Percentiles rank a stretch among this genome's conserved stretches.
Evolutionary conservation across 2,329 filamentous ascomycete genomes (phyloP).

Genomic region (Paraconiothyrium brasiliense): DNA sequence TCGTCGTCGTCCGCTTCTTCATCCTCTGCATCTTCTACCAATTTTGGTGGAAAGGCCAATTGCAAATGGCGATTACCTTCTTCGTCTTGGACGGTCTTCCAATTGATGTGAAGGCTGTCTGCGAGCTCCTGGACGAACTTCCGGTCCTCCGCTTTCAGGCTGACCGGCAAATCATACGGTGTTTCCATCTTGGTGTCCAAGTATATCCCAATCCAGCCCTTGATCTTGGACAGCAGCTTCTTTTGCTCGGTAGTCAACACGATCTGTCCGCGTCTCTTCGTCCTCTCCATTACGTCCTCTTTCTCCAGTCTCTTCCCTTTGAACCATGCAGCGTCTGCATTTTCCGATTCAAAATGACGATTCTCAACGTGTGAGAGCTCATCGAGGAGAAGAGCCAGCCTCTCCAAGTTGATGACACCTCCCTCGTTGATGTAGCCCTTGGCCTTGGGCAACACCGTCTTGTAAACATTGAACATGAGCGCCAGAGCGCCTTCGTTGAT

Average conservation of each 20-base stretch:
- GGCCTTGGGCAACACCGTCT: conserved; percentile 83
- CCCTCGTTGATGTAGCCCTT: conserved; percentile 97
- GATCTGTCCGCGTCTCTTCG: conserved; percentile 68
- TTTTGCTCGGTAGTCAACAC: conserved; percentile 83
- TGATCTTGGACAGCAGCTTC: conserved; percentile 81
- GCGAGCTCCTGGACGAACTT: conserved; percentile 93
- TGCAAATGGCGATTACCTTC: conserved; percentile 73
- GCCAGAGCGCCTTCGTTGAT: conserved; percentile 98
- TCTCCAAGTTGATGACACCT: conserved; percentile 86
- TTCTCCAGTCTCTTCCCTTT: conserved; percentile 82
- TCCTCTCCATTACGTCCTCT: conserved; percentile 70
- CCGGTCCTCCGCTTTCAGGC: conserved; percentile 82
- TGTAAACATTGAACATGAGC: conserved; percentile 98
- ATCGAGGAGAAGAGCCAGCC: conserved; percentile 79
- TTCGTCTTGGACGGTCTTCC: conserved; percentile 71
- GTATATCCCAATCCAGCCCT: conserved; percentile 80
- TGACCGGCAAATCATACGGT: conserved; percentile 76
- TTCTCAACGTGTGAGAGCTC: conserved; percentile 89
- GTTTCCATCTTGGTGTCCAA: conserved; percentile 52
- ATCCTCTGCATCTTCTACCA: conserved; percentile 62
- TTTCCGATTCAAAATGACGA: conserved; percentile 91
- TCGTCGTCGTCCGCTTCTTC: conserved; percentile 75
- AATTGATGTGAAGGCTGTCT: conserved; percentile 70
- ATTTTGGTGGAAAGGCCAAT: conserved; percentile 66
- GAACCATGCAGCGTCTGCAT: conserved; percentile 90